Base-by-base conservation (phyloP, 2,329 filamentous ascomycete species). In the Hymenoscyphus fraxineus region DNA sequence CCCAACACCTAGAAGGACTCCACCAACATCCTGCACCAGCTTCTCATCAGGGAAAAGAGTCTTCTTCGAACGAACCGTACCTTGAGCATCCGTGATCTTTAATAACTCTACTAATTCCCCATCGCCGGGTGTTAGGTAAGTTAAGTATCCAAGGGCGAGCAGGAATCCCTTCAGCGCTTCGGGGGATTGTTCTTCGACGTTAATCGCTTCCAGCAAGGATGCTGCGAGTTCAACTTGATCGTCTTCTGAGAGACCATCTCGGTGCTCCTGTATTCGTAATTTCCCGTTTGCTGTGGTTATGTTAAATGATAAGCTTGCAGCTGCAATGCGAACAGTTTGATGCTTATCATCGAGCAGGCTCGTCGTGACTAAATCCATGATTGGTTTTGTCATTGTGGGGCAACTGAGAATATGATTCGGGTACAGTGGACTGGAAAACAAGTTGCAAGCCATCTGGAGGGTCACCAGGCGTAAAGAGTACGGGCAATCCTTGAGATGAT, bases 401-500 rank as follows among this genome's bases (percentile, higher is more conserved):
- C 83, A 78, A 1, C 78, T 76, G 6, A 90, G 79, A 9, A 93
- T 80, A 66, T 88, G 83, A 2, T 86, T 82, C 0, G 87, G 81
- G 72, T 89, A 96, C 0, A 96, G 80, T 0, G 86, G 83, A 0
- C 88, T 89, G 0, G 86, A 88, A 78, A 96, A 97, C 54, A 96
- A 80, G 72, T 97, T 97, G 78, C 92, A 96, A 1, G 86, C 83
- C 73, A 94, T 83, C 70, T 97, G 93, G 27, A 96, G 78, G 0
- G 92, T 89, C 16, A 96, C 91, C 1, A 97, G 85, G 15, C 92
- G 88, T 1, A 96, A 82, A 4, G 91, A 88, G 74, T 97, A 97
- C 0, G 92, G 92, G 51, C 88, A 90, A 0, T 79, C 76, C 9
- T 79, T 73, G 39, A 84, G 80, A 6, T 79, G 75, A 68, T 84